Evolutionary conservation across 495 filamentous ascomycete species (phyloP), one percentile per base, ranked within the genome.

Genomic region (Massariosphaeria phaeospora): DNA sequence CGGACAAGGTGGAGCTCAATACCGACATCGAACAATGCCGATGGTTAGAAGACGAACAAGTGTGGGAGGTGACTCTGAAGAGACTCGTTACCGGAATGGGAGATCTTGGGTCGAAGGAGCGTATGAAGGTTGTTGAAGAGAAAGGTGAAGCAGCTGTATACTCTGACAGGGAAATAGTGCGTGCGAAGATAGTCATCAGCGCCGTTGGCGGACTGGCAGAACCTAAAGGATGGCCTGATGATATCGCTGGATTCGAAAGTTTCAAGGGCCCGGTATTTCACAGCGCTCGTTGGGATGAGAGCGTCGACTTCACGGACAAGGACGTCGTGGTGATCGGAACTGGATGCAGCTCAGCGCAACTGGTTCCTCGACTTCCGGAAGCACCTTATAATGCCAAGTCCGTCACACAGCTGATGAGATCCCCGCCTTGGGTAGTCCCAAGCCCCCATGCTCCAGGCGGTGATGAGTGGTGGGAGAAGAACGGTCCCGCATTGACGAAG

Each of bases 401-500:
- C 8, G 73, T 84, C 4, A 81, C 78, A 0, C 82, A 85, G 42
- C 45, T 85, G 24, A 82, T 84, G 76, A 65, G 83, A 8, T 77
- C 76, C 21, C 79, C 82, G 17, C 83, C 81, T 6, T 85, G 82
- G 82, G 73, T 84, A 0, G 69, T 71, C 1, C 73, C 76, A 8
- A 59, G 65, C 26, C 43, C 59, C 25, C 43, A 57, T n/a, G 69
- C 71, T 48, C 68, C 69, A 12, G 55, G 57, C 24, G 72, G 69
- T 5, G 52, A 61, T 39, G 53, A 72, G 40, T 62, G 40, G 13
- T 81, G 69, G 67, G 69, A 73, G 47, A 75, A 68, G 51, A 75
- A 65, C 57, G 59, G 60, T 30, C 69, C 76, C 8, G 64, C 24
- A 2, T 13, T 79, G 26, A 63, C 76, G 62, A 70, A 52, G 7